Conservation (phyloP, 2,329 filamentous ascomycete genomes). For the Scedosporium minutisporum region DNA sequence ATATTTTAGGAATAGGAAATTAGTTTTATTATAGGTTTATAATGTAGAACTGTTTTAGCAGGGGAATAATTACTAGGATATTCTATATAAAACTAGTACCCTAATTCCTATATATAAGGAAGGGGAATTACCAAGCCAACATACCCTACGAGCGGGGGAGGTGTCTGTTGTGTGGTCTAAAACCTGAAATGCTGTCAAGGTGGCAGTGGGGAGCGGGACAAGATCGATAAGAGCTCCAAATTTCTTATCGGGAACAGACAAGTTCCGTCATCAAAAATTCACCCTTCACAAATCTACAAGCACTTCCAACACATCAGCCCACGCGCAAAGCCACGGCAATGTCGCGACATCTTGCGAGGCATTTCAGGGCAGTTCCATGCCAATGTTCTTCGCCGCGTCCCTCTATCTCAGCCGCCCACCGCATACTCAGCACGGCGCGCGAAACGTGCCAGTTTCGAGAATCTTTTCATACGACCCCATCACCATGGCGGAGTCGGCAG, state of each 20-base stretch:
- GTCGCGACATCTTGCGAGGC: not conserved
- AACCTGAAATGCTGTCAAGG: not conserved
- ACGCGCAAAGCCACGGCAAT: not conserved
- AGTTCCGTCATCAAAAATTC: constrained; percentile 2
- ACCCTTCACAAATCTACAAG: not conserved
- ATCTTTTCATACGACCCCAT: not conserved
- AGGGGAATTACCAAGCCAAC: too few relatives aligned
- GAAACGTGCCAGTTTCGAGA: not conserved
- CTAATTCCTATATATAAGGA: too few relatives aligned
- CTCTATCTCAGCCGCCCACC: not conserved
- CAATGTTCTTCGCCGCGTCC: not conserved
- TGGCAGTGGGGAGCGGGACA: not conserved
- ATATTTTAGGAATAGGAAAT: too few relatives aligned
- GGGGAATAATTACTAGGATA: too few relatives aligned
- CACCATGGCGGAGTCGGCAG: not conserved
- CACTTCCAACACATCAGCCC: not conserved
- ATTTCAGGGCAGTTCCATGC: not conserved
- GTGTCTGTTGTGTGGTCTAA: not conserved
- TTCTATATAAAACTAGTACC: too few relatives aligned
- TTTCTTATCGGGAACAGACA: not conserved
- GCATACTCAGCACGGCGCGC: not conserved
- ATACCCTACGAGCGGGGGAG: too few relatives aligned
- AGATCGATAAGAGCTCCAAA: constrained; percentile 1
- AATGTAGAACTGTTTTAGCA: too few relatives aligned
- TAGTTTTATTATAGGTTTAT: too few relatives aligned